These are phyloP conservation scores for Gelatoporia subvermispora DNA, from an alignment of 768 basidiomycete genomes.

Conservation along the genomic window DNA sequence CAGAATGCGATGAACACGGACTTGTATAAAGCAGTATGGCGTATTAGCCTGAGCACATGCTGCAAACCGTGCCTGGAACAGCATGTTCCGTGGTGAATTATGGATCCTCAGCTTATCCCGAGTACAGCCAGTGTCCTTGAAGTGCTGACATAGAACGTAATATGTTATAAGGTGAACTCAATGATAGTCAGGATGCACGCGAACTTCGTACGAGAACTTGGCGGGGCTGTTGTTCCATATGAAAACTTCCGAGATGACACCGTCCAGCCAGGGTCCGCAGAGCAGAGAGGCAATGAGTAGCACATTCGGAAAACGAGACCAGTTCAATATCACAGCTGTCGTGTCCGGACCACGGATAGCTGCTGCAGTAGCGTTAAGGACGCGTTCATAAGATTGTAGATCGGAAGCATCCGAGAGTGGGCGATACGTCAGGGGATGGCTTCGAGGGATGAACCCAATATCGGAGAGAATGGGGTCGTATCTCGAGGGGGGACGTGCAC, in stretches of 20 bases:
- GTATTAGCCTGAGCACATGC: slow-evolving; percentile 50
- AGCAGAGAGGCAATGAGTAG: slow-evolving; percentile 47
- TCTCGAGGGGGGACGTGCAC: slow-evolving; percentile 6
- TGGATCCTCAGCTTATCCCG: slow-evolving; percentile 42
- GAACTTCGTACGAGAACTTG: slow-evolving; percentile 38
- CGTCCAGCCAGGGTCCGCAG: slow-evolving; percentile 41
- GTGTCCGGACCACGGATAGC: slow-evolving; percentile 30
- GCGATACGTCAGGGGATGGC: slow-evolving; percentile 12
- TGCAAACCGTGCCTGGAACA: slow-evolving; percentile 58
- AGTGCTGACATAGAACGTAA: slow-evolving; percentile 29
- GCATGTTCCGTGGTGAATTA: slow-evolving; percentile 53
- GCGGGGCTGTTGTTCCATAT: slow-evolving; percentile 63
- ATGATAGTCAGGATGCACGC: slow-evolving; percentile 10
- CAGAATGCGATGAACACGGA: slow-evolving; percentile 17
- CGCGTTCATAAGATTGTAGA: slow-evolving; percentile 9
- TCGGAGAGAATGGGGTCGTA: slow-evolving; percentile 14
- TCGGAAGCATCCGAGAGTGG: background rate
- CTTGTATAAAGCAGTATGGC: slow-evolving; percentile 61
- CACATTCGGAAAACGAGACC: slow-evolving; percentile 63
- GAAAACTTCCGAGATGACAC: slow-evolving; percentile 42
- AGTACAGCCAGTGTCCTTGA: slow-evolving; percentile 34
- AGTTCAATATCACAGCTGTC: slow-evolving; percentile 60
- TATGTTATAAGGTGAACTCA: background rate
- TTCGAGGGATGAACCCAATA: slow-evolving; percentile 14
- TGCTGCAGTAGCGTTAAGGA: slow-evolving; percentile 2